Conservation (phyloP, 106 monocot genomes). For the Platanthera guangdongensis region DNA sequence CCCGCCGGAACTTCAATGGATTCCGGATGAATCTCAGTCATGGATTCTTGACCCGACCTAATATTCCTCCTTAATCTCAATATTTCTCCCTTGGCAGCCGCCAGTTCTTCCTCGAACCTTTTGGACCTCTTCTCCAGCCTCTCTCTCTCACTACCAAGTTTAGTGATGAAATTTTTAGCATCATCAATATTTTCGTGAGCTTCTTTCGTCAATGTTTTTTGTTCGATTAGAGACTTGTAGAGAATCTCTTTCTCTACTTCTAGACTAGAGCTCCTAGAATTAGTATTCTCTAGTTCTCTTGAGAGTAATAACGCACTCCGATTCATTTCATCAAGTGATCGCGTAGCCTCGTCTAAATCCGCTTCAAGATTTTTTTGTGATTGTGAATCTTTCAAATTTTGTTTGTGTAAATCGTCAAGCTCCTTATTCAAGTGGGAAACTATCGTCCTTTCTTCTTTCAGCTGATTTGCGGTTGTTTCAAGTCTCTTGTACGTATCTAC, state of each 20-base stretch:
- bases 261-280: slow-evolving; percentile 33
- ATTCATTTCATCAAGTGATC: slow-evolving; percentile 74
- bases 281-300: slow-evolving; percentile 53
- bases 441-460: slow-evolving; percentile 53
- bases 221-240: slow-evolving; percentile 46
- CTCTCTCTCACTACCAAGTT: slow-evolving; percentile 57
- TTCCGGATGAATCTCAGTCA: slow-evolving; percentile 10
- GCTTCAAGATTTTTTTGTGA: slow-evolving; percentile 41
- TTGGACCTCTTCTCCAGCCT: slow-evolving; percentile 42
- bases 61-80: slow-evolving; percentile 51
- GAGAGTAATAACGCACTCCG: slow-evolving; percentile 48
- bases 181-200: slow-evolving; percentile 77
- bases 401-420: slow-evolving; percentile 43
- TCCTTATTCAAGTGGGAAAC: slow-evolving; percentile 48
- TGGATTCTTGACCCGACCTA: slow-evolving; percentile 21
- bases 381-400: slow-evolving; percentile 48
- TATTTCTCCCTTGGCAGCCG: slow-evolving; percentile 77
- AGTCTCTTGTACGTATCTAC: slow-evolving; percentile 42
- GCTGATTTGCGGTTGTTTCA: slow-evolving; percentile 31
- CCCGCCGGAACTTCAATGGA: slow-evolving; percentile 26
- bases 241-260: slow-evolving; percentile 81
- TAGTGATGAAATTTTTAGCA: slow-evolving; percentile 56
- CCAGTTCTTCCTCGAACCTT: slow-evolving; percentile 77
- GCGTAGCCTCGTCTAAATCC: slow-evolving; percentile 64
- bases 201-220: slow-evolving; percentile 48